Evolutionary conservation across 352 stramenopile genomes (phyloP), one percentile per base, ranked within the genome.

Genomic region (Phytophthora capsici): DNA sequence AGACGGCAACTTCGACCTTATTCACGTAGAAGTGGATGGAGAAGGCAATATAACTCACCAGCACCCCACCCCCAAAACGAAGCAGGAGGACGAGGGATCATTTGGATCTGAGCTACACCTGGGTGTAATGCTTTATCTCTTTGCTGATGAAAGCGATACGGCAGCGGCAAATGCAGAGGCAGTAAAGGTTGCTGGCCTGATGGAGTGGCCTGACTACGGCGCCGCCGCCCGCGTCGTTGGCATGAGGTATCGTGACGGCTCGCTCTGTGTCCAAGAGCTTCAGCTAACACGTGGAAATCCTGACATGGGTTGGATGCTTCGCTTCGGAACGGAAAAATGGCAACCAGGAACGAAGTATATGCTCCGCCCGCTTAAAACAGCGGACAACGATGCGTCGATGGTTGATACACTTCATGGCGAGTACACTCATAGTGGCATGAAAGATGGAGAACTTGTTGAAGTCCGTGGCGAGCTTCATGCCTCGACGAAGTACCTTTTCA

Each of bases 301-400:
- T 14, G 84, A 94, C 43, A 94, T 96, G 84, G 90, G 89, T 10
- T 97, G 90, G 90, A 83, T 73, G 36, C 52, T 95, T 63, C 83
- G 89, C 8, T 97, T 97, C 68, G 90, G 89, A 5, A 84, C 69
- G 6, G 86, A 95, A 53, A 90, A 88, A 51, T 97, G 89, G 89
- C 87, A 94, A 22, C 87, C 90, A 5, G 90, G 89, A 3, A 95
- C 88, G 9, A 91, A 90, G 63, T 97, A 97, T 59, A 73, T 68
- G 13, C 66, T 97, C 13, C 69, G 43, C 0, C 72, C 73, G 5
- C 34, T 72, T 13, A 67, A 65, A 19, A 25, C 57, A 34, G n/a
- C 13, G 10, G 55, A 54, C 1, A 26, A 62, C 20, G 45, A 37
- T 44, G 10, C 25, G 7, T 64, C 60, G 22, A 28, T 50, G 22